A percentile compares a stretch with the other conserved stretches of the same genome.
Conservation (phyloP, 2,329 filamentous ascomycete species). For the Penicillium sp. region DNA sequence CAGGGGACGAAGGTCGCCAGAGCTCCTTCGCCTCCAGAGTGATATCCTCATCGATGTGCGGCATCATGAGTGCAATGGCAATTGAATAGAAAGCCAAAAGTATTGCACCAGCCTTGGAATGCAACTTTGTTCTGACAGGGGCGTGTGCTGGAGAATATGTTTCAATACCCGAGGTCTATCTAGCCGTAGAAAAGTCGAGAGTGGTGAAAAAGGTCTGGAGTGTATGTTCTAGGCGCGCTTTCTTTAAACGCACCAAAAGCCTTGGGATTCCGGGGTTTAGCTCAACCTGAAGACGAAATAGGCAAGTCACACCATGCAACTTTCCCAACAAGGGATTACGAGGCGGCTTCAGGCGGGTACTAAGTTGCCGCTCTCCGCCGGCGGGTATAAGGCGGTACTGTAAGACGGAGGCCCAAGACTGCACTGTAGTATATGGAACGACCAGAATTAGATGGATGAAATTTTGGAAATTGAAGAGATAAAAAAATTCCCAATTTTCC, state of each 20-base stretch:
- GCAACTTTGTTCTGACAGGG: not conserved
- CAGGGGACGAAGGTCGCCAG: conserved; percentile 69
- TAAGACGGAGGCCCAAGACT: not conserved
- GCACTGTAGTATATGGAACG: not conserved
- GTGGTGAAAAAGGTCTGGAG: not conserved
- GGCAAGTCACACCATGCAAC: conserved; percentile 3
- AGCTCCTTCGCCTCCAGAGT: conserved; percentile 49
- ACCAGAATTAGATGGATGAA: not conserved
- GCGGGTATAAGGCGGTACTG: conserved; percentile 7
- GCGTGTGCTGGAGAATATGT: not conserved
- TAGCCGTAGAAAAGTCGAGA: not conserved
- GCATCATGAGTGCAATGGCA: conserved; percentile 12
- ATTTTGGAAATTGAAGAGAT: not conserved
- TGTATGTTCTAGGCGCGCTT: not conserved
- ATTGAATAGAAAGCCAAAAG: not conserved
- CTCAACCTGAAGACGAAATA: conserved; percentile 7
- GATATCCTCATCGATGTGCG: conserved; percentile 19
- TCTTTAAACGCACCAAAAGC: not conserved
- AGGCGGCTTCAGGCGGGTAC: conserved; percentile 19
- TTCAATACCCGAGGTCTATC: no score
- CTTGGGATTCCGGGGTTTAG: conserved; percentile 3
- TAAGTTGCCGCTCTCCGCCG: conserved; percentile 20
- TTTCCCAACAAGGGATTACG: conserved; percentile 13
- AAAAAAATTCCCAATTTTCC: not conserved
- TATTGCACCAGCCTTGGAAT: not conserved